Base-by-base conservation (phyloP, 2,329 filamentous ascomycete species). In the Plectosphaerella cucumerina region DNA sequence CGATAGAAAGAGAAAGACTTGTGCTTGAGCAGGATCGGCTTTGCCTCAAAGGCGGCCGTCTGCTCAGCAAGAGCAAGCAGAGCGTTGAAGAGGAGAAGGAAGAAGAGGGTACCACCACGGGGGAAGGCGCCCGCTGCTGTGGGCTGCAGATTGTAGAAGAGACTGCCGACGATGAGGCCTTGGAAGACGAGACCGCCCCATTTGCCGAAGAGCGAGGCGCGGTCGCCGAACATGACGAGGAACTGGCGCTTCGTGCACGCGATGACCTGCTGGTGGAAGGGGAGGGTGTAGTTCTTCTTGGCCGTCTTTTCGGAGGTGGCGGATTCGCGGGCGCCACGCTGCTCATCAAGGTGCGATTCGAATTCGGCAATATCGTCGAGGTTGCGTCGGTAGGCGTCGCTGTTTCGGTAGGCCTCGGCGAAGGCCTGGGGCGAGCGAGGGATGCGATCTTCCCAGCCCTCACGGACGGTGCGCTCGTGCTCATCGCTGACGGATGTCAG, bases 401-500 rank as follows among this genome's bases (percentile, higher is more conserved):
- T 81, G 44, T 70, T 68, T 21, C 68, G 66, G 62, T 77, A 84
- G 0, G 69, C 68, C 14, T 71, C 67, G 20, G 76, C 82, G 57
- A 87, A 86, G 2, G 85, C 83, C 49, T 85, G 79, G 1, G 84
- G 75, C 0, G 81, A 85, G 4, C 81, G 72, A 1, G 84, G 84
- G 1, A 82, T 76, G 42, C 70, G 69, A 53, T 81, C 63, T 60
- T 75, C 53, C 51, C 53, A 56, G 11, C 55, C 55, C 9, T 48
- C 18, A 4, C 55, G 53, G 17, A 84, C 64, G 31, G 78, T 70
- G 31, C 84, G 73, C 53, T 85, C 84, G 50, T 82, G 72, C 2
- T 76, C 70, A 42, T 81, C 80, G 8, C 84, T 90, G 60, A 92
- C 84, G 2, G 86, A 89, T 0, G 88, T 92, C 33, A 92, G 69